phyloP scores from a whole-genome alignment of 2,329 filamentous ascomycete species.

The Cytospora schulzeri region DNA sequence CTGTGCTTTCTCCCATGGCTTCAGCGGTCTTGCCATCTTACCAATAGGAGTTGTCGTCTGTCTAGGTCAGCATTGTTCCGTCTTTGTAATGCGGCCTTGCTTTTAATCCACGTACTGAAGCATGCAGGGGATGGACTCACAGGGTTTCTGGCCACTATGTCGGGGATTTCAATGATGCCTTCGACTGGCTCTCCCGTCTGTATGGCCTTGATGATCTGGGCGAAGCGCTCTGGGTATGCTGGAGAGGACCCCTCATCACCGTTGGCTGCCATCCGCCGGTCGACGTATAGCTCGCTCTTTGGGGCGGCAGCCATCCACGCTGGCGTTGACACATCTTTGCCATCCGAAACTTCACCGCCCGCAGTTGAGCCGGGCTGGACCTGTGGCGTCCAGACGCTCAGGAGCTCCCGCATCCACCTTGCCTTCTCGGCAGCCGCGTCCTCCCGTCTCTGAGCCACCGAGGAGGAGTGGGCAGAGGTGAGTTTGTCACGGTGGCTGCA shows the following conservation, averaged over 20 bases:
- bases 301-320: conserved; percentile 55
- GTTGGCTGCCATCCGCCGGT: conserved; percentile 37
- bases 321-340: conserved; percentile 22
- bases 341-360: background rate
- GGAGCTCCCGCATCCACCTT: conserved; percentile 17
- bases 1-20: conserved; percentile 77
- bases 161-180: conserved; percentile 84
- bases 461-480: background rate
- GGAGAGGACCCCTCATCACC: conserved; percentile 34
- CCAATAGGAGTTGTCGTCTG: conserved; percentile 53
- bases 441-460: background rate
- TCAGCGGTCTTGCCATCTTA: conserved; percentile 50
- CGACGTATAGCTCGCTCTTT: conserved; percentile 49
- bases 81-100: too few relatives aligned
- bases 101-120: background rate
- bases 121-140: conserved; percentile 46
- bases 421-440: conserved; percentile 23
- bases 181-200: conserved; percentile 81
- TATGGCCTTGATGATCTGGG: conserved; percentile 83
- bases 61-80: conserved; percentile 3
- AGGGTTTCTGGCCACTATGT: conserved; percentile 73
- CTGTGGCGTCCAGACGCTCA: background rate
- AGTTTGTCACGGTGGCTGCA: conserved; percentile 31
- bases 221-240: conserved; percentile 79
- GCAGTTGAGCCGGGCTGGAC: background rate